Conservation (phyloP, 2,329 filamentous ascomycete species). For the Cladosporium sp. region DNA sequence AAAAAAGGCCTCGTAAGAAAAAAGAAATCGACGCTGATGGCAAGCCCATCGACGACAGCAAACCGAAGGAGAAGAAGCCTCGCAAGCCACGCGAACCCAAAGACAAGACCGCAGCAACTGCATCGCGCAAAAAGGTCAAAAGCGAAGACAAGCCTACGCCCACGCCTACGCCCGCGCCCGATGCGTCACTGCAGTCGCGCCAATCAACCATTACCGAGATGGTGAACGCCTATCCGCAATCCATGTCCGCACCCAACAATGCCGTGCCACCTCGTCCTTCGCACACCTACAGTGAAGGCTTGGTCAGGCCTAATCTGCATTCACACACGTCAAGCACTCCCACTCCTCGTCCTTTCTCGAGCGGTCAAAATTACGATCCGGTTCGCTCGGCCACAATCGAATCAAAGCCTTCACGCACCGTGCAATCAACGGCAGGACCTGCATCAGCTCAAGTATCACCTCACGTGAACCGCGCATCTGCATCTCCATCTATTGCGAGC, state of each 20-base stretch:
- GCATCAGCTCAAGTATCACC: slow-evolving; percentile 36
- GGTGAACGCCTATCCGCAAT: slow-evolving; percentile 20
- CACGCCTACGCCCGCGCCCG: slow-evolving; percentile 11
- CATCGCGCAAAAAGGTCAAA: slow-evolving; percentile 47
- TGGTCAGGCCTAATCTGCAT: slow-evolving; percentile 3
- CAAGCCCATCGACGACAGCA: slow-evolving; percentile 35
- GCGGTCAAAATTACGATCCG: slow-evolving; percentile 83
- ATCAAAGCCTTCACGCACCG: slow-evolving; percentile 20
- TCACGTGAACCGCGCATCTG: slow-evolving; percentile 66
- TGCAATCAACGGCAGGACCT: slow-evolving; percentile 19
- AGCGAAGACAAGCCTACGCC: slow-evolving; percentile 29
- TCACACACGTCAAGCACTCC: slow-evolving; percentile 29
- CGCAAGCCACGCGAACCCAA: slow-evolving; percentile 44
- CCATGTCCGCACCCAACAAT: slow-evolving; percentile 6
- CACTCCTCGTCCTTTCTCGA: slow-evolving; percentile 52
- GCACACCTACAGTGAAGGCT: slow-evolving; percentile 6
- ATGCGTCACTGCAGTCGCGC: slow-evolving; percentile 23
- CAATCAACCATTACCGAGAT: slow-evolving; percentile 40
- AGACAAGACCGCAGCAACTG: slow-evolving; percentile 38
- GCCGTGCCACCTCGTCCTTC: slow-evolving; percentile 33
- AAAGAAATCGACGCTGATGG: slow-evolving; percentile 33
- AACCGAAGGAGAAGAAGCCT: slow-evolving; percentile 39
- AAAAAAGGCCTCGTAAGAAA: slow-evolving; percentile 37
- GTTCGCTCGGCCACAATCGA: slow-evolving; percentile 58
- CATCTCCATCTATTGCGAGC: slow-evolving; percentile 86